Percentiles rank a stretch among this genome's conserved stretches.
Evolutionary conservation across 1,284 basidiomycete species (phyloP).

Genomic region (Tilletia walkeri): DNA sequence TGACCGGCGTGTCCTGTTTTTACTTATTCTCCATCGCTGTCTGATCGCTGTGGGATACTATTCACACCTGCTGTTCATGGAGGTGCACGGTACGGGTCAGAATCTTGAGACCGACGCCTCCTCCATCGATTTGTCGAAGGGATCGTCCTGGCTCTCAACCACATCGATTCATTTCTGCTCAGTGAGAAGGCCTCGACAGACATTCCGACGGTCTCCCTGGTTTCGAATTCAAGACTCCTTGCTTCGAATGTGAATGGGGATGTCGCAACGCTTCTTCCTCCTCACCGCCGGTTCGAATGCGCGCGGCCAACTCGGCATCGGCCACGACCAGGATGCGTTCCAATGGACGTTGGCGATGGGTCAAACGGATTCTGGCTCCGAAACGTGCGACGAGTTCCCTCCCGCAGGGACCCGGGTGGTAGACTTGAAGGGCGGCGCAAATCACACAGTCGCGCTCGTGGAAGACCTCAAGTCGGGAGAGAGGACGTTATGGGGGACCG

Average conservation of each 20-base stretch:
- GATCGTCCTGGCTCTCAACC: neutral
- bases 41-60: too few relatives aligned
- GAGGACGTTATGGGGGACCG: neutral
- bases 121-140: too few relatives aligned
- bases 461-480: neutral
- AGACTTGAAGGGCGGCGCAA: neutral
- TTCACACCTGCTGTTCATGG: too few relatives aligned
- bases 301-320: slow-evolving; percentile 20
- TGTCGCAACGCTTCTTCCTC: neutral
- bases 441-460: slow-evolving; percentile 5
- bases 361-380: neutral
- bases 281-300: slow-evolving; percentile 22
- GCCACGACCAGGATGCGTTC: slow-evolving; percentile 11
- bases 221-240: too few relatives aligned
- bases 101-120: too few relatives aligned
- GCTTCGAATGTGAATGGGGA: too few relatives aligned
- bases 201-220: too few relatives aligned
- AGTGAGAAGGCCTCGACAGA: neutral
- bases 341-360: neutral
- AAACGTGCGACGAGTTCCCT: neutral
- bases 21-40: too few relatives aligned
- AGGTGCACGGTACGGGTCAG: too few relatives aligned
- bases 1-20: neutral
- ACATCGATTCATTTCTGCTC: neutral
- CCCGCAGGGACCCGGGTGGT: neutral